These are phyloP conservation scores for Geotrichum candidum DNA, from an alignment of 1,139 yeast genomes.

Conservation along the genomic window DNA sequence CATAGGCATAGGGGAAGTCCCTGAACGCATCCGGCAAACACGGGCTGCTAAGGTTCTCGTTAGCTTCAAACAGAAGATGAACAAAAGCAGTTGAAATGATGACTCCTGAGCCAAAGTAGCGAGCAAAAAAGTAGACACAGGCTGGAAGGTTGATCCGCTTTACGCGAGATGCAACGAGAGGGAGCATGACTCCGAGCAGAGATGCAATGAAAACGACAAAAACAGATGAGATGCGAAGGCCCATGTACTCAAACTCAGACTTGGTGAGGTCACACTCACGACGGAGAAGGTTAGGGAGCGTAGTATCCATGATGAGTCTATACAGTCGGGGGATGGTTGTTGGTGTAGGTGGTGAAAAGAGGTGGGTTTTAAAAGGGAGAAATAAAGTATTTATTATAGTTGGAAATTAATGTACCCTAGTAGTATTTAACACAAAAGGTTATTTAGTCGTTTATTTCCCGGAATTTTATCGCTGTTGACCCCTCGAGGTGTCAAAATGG, in stretches of 20 bases:
- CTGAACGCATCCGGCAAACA: slow-evolving; percentile 54
- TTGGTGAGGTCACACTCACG: slow-evolving; percentile 24
- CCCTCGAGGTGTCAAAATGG: too few species aligned
- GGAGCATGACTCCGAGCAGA: slow-evolving; percentile 46
- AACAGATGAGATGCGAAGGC: slow-evolving; percentile 66
- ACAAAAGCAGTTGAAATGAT: slow-evolving; percentile 85
- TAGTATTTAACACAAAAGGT: neutral
- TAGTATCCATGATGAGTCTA: too few species aligned
- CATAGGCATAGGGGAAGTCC: slow-evolving; percentile 57
- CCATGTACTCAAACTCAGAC: slow-evolving; percentile 44
- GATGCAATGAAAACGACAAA: slow-evolving; percentile 64
- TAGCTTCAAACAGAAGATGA: slow-evolving; percentile 76
- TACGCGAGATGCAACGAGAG: slow-evolving; percentile 32
- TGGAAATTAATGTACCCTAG: neutral
- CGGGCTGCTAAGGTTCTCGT: slow-evolving; percentile 45
- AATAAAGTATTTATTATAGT: neutral
- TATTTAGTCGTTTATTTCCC: neutral
- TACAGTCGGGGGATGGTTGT: too few species aligned
- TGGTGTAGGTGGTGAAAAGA: too few species aligned
- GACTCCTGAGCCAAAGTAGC: slow-evolving; percentile 88
- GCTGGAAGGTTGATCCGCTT: slow-evolving; percentile 42
- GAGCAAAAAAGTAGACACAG: slow-evolving; percentile 61
- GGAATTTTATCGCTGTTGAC: neutral
- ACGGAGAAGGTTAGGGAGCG: neutral
- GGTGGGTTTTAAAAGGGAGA: neutral